Base-by-base conservation (phyloP, 2,329 filamentous ascomycete species). In the Diaporthe nobilis region DNA sequence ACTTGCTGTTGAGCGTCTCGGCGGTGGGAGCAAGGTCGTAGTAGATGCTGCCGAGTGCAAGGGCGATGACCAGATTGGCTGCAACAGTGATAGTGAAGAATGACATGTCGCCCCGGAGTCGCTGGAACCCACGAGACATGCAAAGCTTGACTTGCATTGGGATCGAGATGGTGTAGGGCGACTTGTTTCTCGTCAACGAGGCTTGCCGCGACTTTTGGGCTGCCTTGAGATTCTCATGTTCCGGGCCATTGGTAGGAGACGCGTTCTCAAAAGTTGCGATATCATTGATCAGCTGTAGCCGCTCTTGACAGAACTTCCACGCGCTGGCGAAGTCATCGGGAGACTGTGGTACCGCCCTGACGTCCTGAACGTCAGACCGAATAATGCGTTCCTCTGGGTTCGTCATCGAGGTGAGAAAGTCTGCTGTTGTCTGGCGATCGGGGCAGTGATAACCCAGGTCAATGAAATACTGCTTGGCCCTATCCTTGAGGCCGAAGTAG, bases 91-190 rank as follows among this genome's bases (percentile, higher is more conserved):
- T 91, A 28, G 95, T 78, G 0, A 94, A 94, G 79, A 97, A 86
- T 81, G 90, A 93, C 31, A 94, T 93, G 81, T 98, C 96, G 72
- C 94, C 94, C 73, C 87, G 88, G 12, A 98, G 87, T 71, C 96
- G 92, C 81, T 92, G 90, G 86, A 93, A 97, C 15, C 95, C 95
- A 81, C 96, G 93, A 87, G 92, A 92, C 67, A 98, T 86, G 82
- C 95, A 98, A 17, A 98, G 91, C 76, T 89, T 83, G 78, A 98
- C 84, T 83, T 98, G 96, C 83, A 96, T 92, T 5, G 76, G 67
- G 79, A 93, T 94, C 0, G 94, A 96, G 55, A 98, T 86, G 0
- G 95, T 98, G 83, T 93, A 98, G 0, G 96, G 95, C 1, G 95
- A 97, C 82, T 91, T 91, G 70, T 92, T 82, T 90, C 88, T 42